A percentile compares a stretch with the other conserved stretches of the same genome.
These are phyloP conservation scores for Fusarium tricinctum DNA, from an alignment of 2,329 filamentous ascomycete genomes.

Conservation along the genomic window DNA sequence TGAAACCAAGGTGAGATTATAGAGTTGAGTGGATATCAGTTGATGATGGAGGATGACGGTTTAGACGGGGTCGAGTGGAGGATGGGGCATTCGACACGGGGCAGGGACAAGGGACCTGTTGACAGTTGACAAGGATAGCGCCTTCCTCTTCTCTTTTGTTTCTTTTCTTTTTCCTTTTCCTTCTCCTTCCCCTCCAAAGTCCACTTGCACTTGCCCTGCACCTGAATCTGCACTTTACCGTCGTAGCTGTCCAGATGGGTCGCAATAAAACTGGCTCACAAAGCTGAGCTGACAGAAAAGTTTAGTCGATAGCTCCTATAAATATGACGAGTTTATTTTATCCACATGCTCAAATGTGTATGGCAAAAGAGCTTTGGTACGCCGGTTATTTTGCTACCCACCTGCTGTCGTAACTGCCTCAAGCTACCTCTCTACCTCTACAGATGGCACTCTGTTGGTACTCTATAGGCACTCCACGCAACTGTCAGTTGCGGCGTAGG, in stretches of 20 bases:
- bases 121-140: slow-evolving; percentile 36
- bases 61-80: slow-evolving; percentile 40
- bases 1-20: slow-evolving; percentile 8
- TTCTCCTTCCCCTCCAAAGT: slow-evolving; percentile 10
- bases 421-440: background rate
- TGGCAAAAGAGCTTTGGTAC: too few species aligned
- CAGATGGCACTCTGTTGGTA: background rate
- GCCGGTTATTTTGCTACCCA: too few species aligned
- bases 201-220: slow-evolving; percentile 11
- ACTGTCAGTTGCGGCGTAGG: slow-evolving; percentile 43
- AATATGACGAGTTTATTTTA: too few species aligned
- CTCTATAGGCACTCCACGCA: slow-evolving; percentile 12
- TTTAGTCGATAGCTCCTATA: too few species aligned
- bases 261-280: too few species aligned
- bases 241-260: background rate
- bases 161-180: slow-evolving; percentile 37
- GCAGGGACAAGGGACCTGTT: slow-evolving; percentile 45
- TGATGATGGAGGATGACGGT: slow-evolving; percentile 37
- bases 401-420: too few species aligned
- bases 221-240: slow-evolving; percentile 4
- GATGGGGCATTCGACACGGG: slow-evolving; percentile 49
- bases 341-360: too few species aligned
- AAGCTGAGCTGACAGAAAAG: too few species aligned
- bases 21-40: slow-evolving; percentile 21
- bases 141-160: slow-evolving; percentile 36